Evolutionary conservation across 495 filamentous ascomycete genomes (phyloP), one percentile per base, ranked within the genome.

Genomic region (Penicillium bovifimosum): DNA sequence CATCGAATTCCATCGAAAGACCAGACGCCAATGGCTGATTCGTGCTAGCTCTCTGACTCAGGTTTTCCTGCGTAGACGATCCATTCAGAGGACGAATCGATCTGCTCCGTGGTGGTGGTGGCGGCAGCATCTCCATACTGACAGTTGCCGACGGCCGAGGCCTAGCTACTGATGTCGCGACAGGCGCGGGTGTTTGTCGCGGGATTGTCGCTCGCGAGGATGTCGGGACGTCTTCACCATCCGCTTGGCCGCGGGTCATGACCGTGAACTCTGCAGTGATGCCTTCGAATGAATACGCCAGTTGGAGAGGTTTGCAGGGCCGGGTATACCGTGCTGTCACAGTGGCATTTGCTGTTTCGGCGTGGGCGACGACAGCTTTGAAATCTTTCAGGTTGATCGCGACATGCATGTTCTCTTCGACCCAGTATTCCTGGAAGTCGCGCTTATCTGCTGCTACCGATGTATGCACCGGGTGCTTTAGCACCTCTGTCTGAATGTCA

Each of bases 341-440:
- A 27, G 78, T 78, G 2, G 82, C 80, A 52, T 84, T 84, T 18
- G 86, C 77, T 10, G 85, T 83, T 41, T 88, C 86, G 9, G 93
- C 95, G 70, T 97, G 92, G 10, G 80, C 75, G 29, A 95, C 82
- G 33, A 93, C 88, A 17, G 93, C 86, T 66, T 90, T 88, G 73
- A 97, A 96, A 67, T 98, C 93, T 70, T 96, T 96, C 52, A 96
- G 81, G 63, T 82, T 88, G 60, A 97, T 91, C 47, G 87, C 85
- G 51, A 96, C 85, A 58, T 96, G 91, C 29, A 96, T 75, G 47
- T 85, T 80, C 38, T 91, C 84, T 60, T 91, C 81, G 20, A 90
- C 87, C 1, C 78, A 62, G 56, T 92, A 95, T 14, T 86, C 77
- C 27, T 92, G 86, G 62, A 97, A 98, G 59, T 97, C 91, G 38